These are phyloP conservation scores for Gaeumannomyces sp. DNA, from an alignment of 2,329 filamentous ascomycete genomes.

Conservation along the genomic window DNA sequence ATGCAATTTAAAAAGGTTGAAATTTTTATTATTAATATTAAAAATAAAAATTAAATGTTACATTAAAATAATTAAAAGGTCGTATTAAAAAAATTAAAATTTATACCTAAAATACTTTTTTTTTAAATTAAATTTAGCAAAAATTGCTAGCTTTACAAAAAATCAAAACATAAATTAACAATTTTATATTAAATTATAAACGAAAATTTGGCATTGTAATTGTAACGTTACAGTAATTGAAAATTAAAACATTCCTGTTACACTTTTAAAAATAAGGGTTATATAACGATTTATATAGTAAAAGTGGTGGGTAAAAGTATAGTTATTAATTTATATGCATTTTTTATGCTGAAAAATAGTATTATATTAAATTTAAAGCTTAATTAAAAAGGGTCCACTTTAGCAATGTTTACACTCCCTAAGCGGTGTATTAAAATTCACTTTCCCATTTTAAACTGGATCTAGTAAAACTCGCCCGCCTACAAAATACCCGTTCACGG, in stretches of 20 bases:
- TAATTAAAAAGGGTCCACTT: background rate
- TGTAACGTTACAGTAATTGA: background rate
- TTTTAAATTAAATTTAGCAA: background rate
- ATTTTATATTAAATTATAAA: too few relatives aligned
- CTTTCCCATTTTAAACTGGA: background rate
- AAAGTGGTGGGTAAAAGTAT: background rate
- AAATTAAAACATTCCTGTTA: background rate
- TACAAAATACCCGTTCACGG: too few relatives aligned
- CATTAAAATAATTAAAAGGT: background rate
- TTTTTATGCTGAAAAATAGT: background rate
- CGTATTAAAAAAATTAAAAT: background rate
- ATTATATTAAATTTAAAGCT: background rate
- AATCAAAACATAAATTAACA: background rate
- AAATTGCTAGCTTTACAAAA: background rate
- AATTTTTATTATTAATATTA: background rate
- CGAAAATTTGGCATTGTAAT: background rate
- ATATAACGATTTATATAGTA: background rate
- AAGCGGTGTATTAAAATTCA: too few relatives aligned
- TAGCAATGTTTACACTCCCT: background rate
- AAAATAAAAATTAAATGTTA: background rate
- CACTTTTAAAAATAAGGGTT: background rate
- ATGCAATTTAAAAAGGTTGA: background rate
- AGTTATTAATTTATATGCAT: background rate
- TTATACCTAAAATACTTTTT: background rate
- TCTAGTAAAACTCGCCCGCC: background rate